Evolutionary conservation across 106 monocot species (phyloP), one percentile per base, ranked within the genome.

Genomic region (Apostasia shenzhenica): DNA sequence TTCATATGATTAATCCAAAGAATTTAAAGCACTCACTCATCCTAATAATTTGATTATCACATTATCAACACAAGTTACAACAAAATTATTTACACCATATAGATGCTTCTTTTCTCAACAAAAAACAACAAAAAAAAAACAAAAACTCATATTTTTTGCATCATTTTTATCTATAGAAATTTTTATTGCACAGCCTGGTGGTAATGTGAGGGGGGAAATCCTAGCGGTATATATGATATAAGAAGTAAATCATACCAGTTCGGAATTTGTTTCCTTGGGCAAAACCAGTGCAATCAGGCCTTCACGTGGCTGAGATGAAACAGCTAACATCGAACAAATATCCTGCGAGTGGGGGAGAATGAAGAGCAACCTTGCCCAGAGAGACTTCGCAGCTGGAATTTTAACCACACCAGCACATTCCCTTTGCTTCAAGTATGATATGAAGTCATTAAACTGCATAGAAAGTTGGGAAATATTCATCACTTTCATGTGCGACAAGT

Each of bases 391-490:
- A 12, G 92, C 81, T 0, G 97, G 83, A 68, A 97, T 82, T 70
- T 92, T 97, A 53, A 97, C 92, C 50, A 97, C 97, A 42, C 97
- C 97, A 41, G 97, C 89, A 65, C 97, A 97, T 42, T 92, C 92
- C 79, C 87, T 89, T 79, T 97, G 97, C 68, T 83, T 89, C 80
- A 92, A 59, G 56, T 97, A 97, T 41, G 83, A 78, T 60, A 84
- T 76, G 67, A 97, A 97, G 78, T 97, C 92, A 56, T 77, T 82
- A 46, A 92, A 77, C 97, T 97, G 84, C 86, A 84, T 5, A 45
- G 45, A 5, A 60, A 54, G n/a, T n/a, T n/a, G 13, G 8, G 62
- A 45, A 12, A 10, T n/a, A 4, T n/a, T 4, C 4, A 14, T 0
- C 56, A 57, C 11, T 8, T 52, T 52, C 52, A 52, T 52, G 9